Conservation (phyloP, 1,139 yeast species). For the Kodamaea derodonti region DNA sequence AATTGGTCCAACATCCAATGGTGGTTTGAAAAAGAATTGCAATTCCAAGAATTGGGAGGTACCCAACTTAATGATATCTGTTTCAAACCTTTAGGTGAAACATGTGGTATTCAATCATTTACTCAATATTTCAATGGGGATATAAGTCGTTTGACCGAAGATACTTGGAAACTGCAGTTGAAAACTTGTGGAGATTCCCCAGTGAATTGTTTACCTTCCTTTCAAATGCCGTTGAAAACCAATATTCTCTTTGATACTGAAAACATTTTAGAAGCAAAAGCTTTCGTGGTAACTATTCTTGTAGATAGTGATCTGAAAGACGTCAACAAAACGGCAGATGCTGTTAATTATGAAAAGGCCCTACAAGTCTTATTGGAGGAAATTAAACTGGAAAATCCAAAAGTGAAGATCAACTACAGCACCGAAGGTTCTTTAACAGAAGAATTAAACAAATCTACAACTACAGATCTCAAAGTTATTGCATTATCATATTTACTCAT, state of each 20-base stretch:
- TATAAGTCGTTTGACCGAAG: slow-evolving; percentile 44
- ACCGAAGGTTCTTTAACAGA: slow-evolving; percentile 82
- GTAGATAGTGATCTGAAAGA: slow-evolving; percentile 44
- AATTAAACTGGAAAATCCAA: slow-evolving; percentile 41
- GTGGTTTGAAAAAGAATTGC: slow-evolving; percentile 80
- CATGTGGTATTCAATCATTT: slow-evolving; percentile 86
- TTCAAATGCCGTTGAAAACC: slow-evolving; percentile 84
- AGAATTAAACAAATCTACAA: slow-evolving; percentile 77
- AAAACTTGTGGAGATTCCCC: slow-evolving; percentile 70
- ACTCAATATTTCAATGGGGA: slow-evolving; percentile 84
- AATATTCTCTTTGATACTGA: slow-evolving; percentile 56
- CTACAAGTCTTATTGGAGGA: slow-evolving; percentile 54
- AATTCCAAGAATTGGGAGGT: slow-evolving; percentile 35
- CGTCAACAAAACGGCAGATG: slow-evolving; percentile 35
- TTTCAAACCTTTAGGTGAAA: slow-evolving; percentile 71
- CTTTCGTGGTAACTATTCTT: slow-evolving; percentile 73
- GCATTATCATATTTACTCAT: slow-evolving; percentile 75
- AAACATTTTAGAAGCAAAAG: slow-evolving; percentile 56
- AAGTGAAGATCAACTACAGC: slow-evolving; percentile 65
- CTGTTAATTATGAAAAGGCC: slow-evolving; percentile 61
- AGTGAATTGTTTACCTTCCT: slow-evolving; percentile 83
- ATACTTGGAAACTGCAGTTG: slow-evolving; percentile 53
- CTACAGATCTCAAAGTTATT: slow-evolving; percentile 72
- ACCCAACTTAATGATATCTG: slow-evolving; percentile 64
- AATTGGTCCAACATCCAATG: slow-evolving; percentile 68